A percentile compares a stretch with the other conserved stretches of the same genome.
Conservation (phyloP, 2,329 filamentous ascomycete species). For the Bipolaris cookei region DNA sequence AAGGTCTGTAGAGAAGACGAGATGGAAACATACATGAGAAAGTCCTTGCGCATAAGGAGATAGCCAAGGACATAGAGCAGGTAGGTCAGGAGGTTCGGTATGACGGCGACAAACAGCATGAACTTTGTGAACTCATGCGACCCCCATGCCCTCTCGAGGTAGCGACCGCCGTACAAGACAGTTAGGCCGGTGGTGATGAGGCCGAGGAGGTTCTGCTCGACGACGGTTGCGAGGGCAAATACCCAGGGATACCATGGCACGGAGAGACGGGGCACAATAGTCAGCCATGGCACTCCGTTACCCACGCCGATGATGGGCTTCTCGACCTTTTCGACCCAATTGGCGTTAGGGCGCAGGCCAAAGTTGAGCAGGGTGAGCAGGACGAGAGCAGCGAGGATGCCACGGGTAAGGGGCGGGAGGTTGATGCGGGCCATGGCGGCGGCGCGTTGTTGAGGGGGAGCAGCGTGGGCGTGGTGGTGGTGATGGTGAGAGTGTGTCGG, state of each 20-base stretch:
- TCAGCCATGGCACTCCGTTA: constrained; percentile 82
- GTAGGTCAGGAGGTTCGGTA: constrained; percentile 81
- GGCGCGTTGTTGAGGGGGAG: background rate
- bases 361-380: constrained; percentile 83
- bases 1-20: background rate
- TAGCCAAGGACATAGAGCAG: constrained; percentile 76
- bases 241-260: constrained; percentile 88
- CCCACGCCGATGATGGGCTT: constrained; percentile 54
- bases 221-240: constrained; percentile 81
- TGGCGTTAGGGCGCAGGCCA: constrained; percentile 64
- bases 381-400: constrained; percentile 75
- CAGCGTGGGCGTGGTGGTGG: background rate
- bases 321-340: constrained; percentile 55
- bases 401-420: constrained; percentile 88
- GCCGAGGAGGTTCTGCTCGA: constrained; percentile 92
- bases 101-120: constrained; percentile 73
- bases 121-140: constrained; percentile 92
- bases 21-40: constrained; percentile 67
- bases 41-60: constrained; percentile 69
- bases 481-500: constrained; percentile 1
- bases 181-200: constrained; percentile 77
- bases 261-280: constrained; percentile 81
- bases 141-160: constrained; percentile 95
- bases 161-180: constrained; percentile 89
- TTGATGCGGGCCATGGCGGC: constrained; percentile 79